Base-by-base conservation (phyloP, 169 alveolate species). In the Plasmodium yoelii region DNA sequence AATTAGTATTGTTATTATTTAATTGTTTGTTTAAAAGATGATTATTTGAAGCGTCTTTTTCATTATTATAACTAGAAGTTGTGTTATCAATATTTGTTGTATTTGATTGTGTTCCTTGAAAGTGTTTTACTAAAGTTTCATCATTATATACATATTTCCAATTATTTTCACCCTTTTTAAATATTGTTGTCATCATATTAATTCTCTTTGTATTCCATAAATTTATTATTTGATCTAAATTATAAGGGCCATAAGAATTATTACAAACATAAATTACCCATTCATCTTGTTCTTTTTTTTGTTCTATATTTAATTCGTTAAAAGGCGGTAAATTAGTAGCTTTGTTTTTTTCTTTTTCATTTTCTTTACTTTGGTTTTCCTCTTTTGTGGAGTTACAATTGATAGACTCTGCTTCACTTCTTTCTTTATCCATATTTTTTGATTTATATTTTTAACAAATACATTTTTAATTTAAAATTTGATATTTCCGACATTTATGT, bases 91-190 rank as follows among this genome's bases (percentile, higher is more conserved):
- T n/a, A 15, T 39, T n/a, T 7, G 13, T 69, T 5, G 53, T 57
- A 63, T 34, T 49, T 18, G 18, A 46, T 55, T 59, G 46, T 12
- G 65, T 39, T 67, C 15, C 6, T 12, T 22, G 70, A n/a, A 86
- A 59, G 65, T 64, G 53, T 22, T 73, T 51, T 86, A 28, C 71
- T 70, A 86, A 60, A 39, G 59, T 70, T 19, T 86, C 87, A 70
- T 86, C 86, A 53, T 86, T 86, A 73, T 46, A 57, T 13, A 86
- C 42, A 86, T 69, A 86, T 34, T 86, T 86, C 91, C 91, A 86
- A 63, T 86, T 86, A 44, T 22, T 63, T 10, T 86, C 91, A 22
- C 91, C 91, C 19, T 70, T 86, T 86, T 70, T 86, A 70, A 57
- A 86, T 53, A 86, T 65, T 26, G 34, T 9, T 18, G 91, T 69